Evolutionary conservation across 2,329 filamentous ascomycete genomes (phyloP).

Genomic region (Torrubiellomyces zombiae): DNA sequence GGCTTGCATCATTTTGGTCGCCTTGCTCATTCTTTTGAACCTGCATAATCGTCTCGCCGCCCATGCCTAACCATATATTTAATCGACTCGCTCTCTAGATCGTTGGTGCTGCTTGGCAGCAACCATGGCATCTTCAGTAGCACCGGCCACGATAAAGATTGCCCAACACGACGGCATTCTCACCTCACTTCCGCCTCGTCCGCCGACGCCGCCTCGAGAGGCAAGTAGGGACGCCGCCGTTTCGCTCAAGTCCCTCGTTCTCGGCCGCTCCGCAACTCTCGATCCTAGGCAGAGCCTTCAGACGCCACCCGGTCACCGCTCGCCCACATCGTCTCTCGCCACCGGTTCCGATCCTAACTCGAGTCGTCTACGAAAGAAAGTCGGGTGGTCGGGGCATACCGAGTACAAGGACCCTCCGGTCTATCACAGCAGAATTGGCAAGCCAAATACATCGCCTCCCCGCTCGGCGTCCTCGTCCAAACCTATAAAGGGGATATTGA

Average conservation of each 20-base stretch:
- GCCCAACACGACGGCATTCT: too few species aligned
- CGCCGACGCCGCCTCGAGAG: slow-evolving; percentile 52
- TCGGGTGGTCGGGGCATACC: slow-evolving; percentile 40
- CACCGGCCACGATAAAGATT: slow-evolving; percentile 15
- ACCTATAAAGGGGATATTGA: slow-evolving; percentile 58
- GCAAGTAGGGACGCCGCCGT: slow-evolving; percentile 21
- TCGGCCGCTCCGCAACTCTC: slow-evolving; percentile 19
- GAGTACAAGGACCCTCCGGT: slow-evolving; percentile 38
- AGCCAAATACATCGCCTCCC: slow-evolving; percentile 21
- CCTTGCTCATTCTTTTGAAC: too few species aligned
- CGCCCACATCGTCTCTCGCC: slow-evolving; percentile 24
- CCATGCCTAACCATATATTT: slow-evolving; percentile 12
- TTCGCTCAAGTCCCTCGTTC: slow-evolving; percentile 17
- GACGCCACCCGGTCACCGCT: slow-evolving; percentile 34
- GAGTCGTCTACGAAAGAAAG: slow-evolving; percentile 31
- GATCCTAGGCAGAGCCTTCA: slow-evolving; percentile 22
- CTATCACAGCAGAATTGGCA: slow-evolving; percentile 22
- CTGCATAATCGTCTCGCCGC: slow-evolving; percentile 5
- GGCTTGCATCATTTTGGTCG: too few species aligned
- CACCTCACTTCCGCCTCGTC: slow-evolving; percentile 38
- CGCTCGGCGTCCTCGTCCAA: slow-evolving; percentile 21
- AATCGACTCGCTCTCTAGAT: slow-evolving; percentile 25
- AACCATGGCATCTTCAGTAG: slow-evolving; percentile 25
- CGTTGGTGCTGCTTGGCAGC: slow-evolving; percentile 20
- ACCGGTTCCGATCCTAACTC: slow-evolving; percentile 26